Percentiles rank a stretch among this genome's conserved stretches.
phyloP scores from a whole-genome alignment of 192 early-diverging fungal species.

The Rhizophagus sp. region DNA sequence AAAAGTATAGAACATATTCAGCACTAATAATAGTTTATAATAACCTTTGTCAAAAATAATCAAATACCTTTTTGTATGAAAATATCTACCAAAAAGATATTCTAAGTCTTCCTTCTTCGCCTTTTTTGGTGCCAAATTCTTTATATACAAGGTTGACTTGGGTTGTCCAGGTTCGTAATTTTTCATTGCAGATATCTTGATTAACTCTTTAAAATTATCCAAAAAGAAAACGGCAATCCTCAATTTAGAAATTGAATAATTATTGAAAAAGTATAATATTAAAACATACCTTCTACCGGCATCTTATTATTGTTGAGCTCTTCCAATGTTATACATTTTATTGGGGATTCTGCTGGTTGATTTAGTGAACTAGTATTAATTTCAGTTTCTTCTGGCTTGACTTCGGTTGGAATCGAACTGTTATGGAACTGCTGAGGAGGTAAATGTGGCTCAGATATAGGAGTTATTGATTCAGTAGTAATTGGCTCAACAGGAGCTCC shows the following conservation, averaged over 20 bases:
- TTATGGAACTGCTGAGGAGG: neutral
- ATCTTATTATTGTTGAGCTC: slow-evolving; percentile 28
- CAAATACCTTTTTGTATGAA: slow-evolving; percentile 12
- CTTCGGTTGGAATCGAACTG: neutral
- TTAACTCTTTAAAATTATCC: slow-evolving; percentile 35
- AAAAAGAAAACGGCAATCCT: too few species aligned
- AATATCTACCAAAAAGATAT: slow-evolving; percentile 37
- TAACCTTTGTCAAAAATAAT: neutral
- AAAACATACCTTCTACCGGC: slow-evolving; percentile 7
- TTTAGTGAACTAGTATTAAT: neutral
- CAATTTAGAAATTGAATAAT: neutral
- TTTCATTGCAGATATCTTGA: slow-evolving; percentile 43
- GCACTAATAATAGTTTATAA: neutral
- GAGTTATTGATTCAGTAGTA: neutral
- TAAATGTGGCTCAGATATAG: neutral
- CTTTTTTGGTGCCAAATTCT: slow-evolving; percentile 46
- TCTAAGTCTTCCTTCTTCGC: slow-evolving; percentile 36
- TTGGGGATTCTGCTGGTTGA: neutral
- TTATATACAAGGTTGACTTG: slow-evolving; percentile 42
- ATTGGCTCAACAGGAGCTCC: neutral
- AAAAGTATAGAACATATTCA: neutral
- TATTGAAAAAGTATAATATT: neutral
- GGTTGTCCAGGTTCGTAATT: slow-evolving; percentile 43
- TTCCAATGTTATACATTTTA: slow-evolving; percentile 21
- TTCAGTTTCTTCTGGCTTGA: neutral